phyloP scores from a whole-genome alignment of 768 basidiomycete species.

The Lactarius hatsudake region DNA sequence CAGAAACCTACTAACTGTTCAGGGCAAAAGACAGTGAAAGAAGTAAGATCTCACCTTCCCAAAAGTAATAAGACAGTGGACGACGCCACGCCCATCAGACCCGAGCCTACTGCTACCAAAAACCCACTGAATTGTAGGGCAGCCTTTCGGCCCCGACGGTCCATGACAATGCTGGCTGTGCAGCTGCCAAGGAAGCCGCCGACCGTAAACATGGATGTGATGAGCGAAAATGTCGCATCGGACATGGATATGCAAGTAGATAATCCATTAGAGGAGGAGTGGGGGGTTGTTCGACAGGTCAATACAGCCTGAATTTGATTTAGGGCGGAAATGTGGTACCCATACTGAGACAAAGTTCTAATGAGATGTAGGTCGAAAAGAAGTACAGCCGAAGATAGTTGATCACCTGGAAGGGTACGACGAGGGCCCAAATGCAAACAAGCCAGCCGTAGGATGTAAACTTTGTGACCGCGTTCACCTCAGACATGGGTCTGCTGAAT shows the following conservation, averaged over 20 bases:
- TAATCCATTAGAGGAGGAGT: conserved; percentile 39
- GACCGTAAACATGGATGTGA: conserved; percentile 83
- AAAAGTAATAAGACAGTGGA: conserved; percentile 54
- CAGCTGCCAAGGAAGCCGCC: conserved; percentile 84
- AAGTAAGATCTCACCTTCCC: conserved; percentile 52
- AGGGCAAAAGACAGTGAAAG: conserved; percentile 4
- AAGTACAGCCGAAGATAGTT: background rate
- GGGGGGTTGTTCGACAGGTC: conserved; percentile 53
- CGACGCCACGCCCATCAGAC: conserved; percentile 61
- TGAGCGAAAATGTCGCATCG: conserved; percentile 69
- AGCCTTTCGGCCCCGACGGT: conserved; percentile 66
- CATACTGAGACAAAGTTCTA: conserved; percentile 52
- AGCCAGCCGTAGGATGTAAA: conserved; percentile 64
- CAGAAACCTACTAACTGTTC: conserved; percentile 45
- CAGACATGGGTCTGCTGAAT: background rate
- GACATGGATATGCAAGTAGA: conserved; percentile 81
- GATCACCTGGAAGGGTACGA: conserved; percentile 53
- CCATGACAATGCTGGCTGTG: conserved; percentile 64
- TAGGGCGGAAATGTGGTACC: conserved; percentile 89
- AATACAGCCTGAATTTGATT: conserved; percentile 83
- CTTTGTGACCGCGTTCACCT: background rate
- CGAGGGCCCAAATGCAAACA: conserved; percentile 66
- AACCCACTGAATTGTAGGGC: conserved; percentile 59
- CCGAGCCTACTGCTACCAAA: conserved; percentile 56
- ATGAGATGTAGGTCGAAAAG: background rate